Conservation (phyloP, 768 basidiomycete genomes). For the Hygrocybe punicea region DNA sequence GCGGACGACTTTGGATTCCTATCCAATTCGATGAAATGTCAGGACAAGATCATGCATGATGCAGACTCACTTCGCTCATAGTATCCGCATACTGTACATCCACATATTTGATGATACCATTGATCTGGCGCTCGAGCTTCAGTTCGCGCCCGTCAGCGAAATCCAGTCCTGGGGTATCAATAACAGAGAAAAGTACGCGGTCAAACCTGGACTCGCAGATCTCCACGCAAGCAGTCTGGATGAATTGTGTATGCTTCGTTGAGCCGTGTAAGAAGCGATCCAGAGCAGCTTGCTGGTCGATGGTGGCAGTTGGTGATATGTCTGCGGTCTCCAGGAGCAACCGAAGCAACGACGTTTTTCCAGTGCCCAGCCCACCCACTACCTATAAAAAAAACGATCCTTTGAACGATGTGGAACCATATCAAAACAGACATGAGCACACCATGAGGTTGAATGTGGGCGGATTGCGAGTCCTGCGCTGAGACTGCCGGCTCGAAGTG, state of each 20-base stretch:
- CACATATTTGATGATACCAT: slow-evolving; percentile 67
- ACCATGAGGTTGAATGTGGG: slow-evolving; percentile 90
- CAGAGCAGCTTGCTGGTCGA: slow-evolving; percentile 65
- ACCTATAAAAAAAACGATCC: slow-evolving; percentile 55
- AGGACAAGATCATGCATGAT: neutral
- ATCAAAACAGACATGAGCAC: slow-evolving; percentile 15
- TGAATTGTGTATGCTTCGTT: slow-evolving; percentile 56
- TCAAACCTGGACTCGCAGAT: slow-evolving; percentile 83
- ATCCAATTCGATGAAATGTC: neutral
- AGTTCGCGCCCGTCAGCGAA: slow-evolving; percentile 70
- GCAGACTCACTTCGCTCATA: slow-evolving; percentile 68
- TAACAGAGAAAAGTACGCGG: slow-evolving; percentile 71
- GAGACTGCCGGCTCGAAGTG: slow-evolving; percentile 49
- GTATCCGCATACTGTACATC: slow-evolving; percentile 82
- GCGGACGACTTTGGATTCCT: slow-evolving; percentile 88
- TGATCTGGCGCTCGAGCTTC: slow-evolving; percentile 76
- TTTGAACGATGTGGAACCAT: slow-evolving; percentile 15
- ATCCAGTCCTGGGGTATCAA: slow-evolving; percentile 84
- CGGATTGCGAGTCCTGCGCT: slow-evolving; percentile 60
- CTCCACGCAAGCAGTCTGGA: slow-evolving; percentile 71
- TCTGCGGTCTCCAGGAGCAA: slow-evolving; percentile 83
- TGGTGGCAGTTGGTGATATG: slow-evolving; percentile 71
- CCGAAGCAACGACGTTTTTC: slow-evolving; percentile 80
- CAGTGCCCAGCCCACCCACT: slow-evolving; percentile 74
- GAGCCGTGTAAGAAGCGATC: slow-evolving; percentile 62